These are phyloP conservation scores for Scutellaria minor DNA, from an alignment of 257 asterid genomes.

Conservation along the genomic window DNA sequence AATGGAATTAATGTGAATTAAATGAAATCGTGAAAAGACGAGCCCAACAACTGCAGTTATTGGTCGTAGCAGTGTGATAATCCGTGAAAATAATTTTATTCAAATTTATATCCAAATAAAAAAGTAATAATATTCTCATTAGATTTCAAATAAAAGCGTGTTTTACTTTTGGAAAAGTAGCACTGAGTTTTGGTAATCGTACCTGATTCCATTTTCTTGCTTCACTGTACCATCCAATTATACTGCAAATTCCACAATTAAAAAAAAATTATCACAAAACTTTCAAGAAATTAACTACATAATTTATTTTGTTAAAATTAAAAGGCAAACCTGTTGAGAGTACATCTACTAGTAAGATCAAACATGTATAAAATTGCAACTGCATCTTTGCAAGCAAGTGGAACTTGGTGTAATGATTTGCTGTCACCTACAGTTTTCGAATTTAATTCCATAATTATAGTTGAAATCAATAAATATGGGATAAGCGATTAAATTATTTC, in stretches of 20 bases:
- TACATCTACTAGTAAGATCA: conserved; percentile 82
- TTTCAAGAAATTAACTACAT: not conserved
- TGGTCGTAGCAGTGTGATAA: not conserved
- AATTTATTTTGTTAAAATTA: not conserved
- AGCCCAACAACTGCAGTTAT: not conserved
- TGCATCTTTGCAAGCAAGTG: conserved; percentile 91
- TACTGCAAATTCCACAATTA: conserved; percentile 50
- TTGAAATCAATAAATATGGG: not conserved
- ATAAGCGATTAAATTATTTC: not conserved
- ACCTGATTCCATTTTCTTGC: conserved; percentile 96
- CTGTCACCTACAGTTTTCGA: conserved; percentile 54
- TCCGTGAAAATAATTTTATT: conserved; percentile 5
- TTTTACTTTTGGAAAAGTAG: conserved; percentile 27
- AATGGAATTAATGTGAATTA: too few relatives aligned
- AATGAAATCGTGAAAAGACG: conserved; percentile 1
- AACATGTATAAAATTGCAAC: conserved; percentile 90
- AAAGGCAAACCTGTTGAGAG: conserved; percentile 59
- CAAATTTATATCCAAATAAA: not conserved
- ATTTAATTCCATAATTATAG: not conserved
- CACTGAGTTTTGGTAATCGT: conserved; percentile 19
- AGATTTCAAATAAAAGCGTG: conserved; percentile 26
- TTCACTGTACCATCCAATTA: conserved; percentile 75
- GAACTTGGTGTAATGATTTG: conserved; percentile 73
- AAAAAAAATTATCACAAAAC: too few relatives aligned
- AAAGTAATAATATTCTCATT: not conserved